phyloP scores from a whole-genome alignment of 2,329 filamentous ascomycete species.

The Cercospora beticola region DNA sequence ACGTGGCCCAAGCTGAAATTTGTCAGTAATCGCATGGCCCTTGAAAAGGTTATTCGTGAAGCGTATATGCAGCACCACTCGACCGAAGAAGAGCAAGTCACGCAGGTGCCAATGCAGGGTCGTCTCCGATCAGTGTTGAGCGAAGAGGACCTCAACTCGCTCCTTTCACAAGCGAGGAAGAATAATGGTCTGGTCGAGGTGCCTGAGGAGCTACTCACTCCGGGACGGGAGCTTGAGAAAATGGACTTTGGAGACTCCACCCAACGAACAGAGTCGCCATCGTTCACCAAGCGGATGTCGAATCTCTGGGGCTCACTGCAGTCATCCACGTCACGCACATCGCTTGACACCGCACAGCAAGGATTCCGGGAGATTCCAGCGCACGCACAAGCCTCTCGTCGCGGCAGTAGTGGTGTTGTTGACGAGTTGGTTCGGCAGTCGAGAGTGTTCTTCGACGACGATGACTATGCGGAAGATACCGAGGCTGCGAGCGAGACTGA shows the following conservation, averaged over 20 bases:
- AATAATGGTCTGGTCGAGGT: conserved; percentile 35
- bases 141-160: conserved; percentile 48
- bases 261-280: conserved; percentile 31
- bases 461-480: conserved; percentile 41
- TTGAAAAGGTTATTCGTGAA: conserved; percentile 68
- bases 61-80: conserved; percentile 50
- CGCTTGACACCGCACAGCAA: conserved; percentile 27
- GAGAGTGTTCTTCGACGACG: conserved; percentile 50
- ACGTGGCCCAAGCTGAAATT: conserved; percentile 92
- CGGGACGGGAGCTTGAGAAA: conserved; percentile 20
- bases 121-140: conserved; percentile 42
- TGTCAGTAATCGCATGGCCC: conserved; percentile 78
- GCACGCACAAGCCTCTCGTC: conserved; percentile 16
- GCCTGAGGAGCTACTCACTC: conserved; percentile 28
- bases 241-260: conserved; percentile 17
- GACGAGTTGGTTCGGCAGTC: conserved; percentile 49
- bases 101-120: conserved; percentile 28
- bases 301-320: conserved; percentile 31
- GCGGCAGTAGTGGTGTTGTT: conserved; percentile 41
- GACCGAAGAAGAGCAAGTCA: conserved; percentile 30
- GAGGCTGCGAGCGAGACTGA: conserved; percentile 16
- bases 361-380: conserved; percentile 15
- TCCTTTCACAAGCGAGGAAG: conserved; percentile 40
- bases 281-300: conserved; percentile 35
- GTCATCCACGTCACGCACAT: conserved; percentile 22